Conservation (phyloP, 129 eudicot species). For the Gnaphalium uliginosum region DNA sequence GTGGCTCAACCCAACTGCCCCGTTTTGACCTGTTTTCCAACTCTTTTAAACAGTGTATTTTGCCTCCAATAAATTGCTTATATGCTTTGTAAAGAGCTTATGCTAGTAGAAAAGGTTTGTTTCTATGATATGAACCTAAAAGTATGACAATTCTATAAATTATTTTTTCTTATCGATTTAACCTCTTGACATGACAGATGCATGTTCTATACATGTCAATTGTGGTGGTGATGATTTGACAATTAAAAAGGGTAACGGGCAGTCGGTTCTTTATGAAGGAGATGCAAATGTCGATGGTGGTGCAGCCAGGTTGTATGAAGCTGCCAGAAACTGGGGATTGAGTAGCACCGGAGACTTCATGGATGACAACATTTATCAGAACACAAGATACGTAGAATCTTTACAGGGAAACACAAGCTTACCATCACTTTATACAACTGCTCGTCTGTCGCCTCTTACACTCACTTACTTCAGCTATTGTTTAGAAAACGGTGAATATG, state of each 20-base stretch:
- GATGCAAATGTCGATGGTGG: conserved; percentile 66
- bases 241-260: conserved; percentile 35
- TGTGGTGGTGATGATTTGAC: conserved; percentile 72
- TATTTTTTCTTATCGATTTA: neutral
- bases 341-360: conserved; percentile 93
- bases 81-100: neutral
- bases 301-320: conserved; percentile 50
- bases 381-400: conserved; percentile 42
- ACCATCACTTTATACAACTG: conserved; percentile 55
- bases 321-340: conserved; percentile 63
- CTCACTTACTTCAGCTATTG: conserved; percentile 80
- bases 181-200: conserved; percentile 42
- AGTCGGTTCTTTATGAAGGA: conserved; percentile 61
- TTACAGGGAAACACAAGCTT: conserved; percentile 43
- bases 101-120: neutral
- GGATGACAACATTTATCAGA: conserved; percentile 67
- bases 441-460: conserved; percentile 80
- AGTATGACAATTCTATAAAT: neutral
- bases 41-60: neutral
- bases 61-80: neutral
- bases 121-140: neutral
- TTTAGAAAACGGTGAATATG: conserved; percentile 80
- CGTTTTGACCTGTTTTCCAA: neutral
- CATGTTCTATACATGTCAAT: conserved; percentile 86
- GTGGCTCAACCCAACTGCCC: neutral